Evolutionary conservation across 2,329 filamentous ascomycete species (phyloP).

Genomic region (Septoria petroselini): DNA sequence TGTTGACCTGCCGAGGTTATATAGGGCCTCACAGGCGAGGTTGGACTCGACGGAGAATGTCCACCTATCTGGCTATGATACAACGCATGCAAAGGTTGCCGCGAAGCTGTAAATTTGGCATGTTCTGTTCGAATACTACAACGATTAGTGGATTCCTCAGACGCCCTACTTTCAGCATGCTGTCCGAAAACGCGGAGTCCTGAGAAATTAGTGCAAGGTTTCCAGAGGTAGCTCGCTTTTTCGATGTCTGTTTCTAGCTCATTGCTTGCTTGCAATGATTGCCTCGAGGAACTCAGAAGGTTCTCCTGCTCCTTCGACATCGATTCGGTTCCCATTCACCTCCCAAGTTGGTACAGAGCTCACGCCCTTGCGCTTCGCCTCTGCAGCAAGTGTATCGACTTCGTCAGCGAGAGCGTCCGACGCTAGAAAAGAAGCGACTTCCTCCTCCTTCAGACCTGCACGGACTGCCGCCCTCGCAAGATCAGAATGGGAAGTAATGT

Average conservation of each 20-base stretch:
- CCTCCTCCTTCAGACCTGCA: slow-evolving; percentile 24
- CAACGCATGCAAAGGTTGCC: slow-evolving; percentile 8
- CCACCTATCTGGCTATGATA: slow-evolving; percentile 21
- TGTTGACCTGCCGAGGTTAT: slow-evolving; percentile 24
- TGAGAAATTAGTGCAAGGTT: no score
- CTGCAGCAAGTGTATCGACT: slow-evolving; percentile 17
- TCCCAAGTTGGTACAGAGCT: slow-evolving; percentile 33
- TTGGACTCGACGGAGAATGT: slow-evolving; percentile 21
- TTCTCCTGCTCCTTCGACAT: slow-evolving; percentile 23
- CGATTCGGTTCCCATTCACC: slow-evolving; percentile 35
- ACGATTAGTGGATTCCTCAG: no score
- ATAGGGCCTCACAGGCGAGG: slow-evolving; percentile 19
- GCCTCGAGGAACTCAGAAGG: slow-evolving; percentile 20
- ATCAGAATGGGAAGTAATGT: slow-evolving; percentile 33
- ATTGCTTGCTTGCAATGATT: slow-evolving; percentile 8
- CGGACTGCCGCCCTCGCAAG: slow-evolving; percentile 27
- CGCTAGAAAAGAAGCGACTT: slow-evolving; percentile 15
- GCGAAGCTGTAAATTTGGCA: slow-evolving; percentile 24
- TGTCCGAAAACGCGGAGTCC: no score
- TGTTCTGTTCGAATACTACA: slow-evolving; percentile 36
- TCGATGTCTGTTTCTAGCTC: no score
- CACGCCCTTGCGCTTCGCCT: slow-evolving; percentile 17
- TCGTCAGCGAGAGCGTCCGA: slow-evolving; percentile 12
- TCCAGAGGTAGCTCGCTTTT: no score
- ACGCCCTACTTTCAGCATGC: no score